Conservation (phyloP, 345 rosid genomes). For the Gossypium stocksii region DNA sequence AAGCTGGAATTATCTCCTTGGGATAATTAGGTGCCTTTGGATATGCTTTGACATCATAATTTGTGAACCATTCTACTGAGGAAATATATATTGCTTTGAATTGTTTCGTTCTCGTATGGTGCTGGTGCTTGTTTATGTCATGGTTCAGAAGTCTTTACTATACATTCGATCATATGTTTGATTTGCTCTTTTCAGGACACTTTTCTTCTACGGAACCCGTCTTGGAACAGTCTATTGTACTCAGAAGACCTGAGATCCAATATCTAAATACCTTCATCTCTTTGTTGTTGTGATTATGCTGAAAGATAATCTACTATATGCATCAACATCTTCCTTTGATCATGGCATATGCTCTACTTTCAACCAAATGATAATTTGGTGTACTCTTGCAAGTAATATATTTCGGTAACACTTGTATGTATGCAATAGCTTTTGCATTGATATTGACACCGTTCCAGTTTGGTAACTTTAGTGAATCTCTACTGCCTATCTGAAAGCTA, state of each 20-base stretch:
- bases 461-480: too few species aligned
- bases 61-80: background rate
- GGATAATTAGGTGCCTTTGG: background rate
- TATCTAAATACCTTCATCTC: slow-evolving; percentile 23
- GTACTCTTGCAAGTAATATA: background rate
- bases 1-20: background rate
- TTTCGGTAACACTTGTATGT: background rate
- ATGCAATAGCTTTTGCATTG: background rate
- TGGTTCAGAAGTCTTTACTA: background rate
- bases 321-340: background rate
- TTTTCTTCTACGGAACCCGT: slow-evolving; percentile 58
- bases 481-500: background rate
- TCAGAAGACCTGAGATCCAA: slow-evolving; percentile 41
- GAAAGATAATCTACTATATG: background rate
- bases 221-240: slow-evolving; percentile 50
- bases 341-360: background rate
- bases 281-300: background rate
- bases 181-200: slow-evolving; percentile 49
- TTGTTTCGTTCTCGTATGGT: background rate
- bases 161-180: background rate
- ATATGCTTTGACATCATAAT: background rate
- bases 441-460: background rate
- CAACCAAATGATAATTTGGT: background rate
- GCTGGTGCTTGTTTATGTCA: background rate
- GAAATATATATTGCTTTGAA: background rate